Base-by-base conservation (phyloP, 176 grass and related monocot genomes). In the Zizania latifolia region DNA sequence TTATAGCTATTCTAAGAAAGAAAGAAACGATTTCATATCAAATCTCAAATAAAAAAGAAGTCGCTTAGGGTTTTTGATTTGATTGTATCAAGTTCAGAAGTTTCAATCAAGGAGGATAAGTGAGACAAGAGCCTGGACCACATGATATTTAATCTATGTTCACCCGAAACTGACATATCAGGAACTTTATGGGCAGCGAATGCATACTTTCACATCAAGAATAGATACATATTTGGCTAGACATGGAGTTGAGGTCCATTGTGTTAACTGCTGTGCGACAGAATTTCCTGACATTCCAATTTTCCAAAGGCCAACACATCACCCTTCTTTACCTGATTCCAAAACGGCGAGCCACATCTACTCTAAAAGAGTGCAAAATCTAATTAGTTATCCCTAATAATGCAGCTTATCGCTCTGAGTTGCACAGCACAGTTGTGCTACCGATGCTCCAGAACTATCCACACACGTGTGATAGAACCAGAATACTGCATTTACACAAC, bases 401-500 rank as follows among this genome's bases (percentile, higher is more conserved):
- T 57, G 28, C 58, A 74, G 34, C 45, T 36, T 16, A 79, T 37
- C 24, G 61, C 62, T 45, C 74, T 72, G 13, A 32, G 31, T 61
- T 34, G 19, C 59, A 67, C n/a, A n/a, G n/a, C n/a, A n/a, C 41
- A 68, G 34, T 40, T 68, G 33, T 74, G 60, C 10, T 4, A 58
- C 10, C 6, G 30, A 58, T 17, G 0, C 58, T 68, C 51, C 40
- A 38, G 36, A 35, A 33, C 26, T 27, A 61, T 41, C n/a, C 22
- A 82, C 33, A 83, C 60, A 70, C 21, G 63, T 64, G 55, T 38
- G 36, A 36, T 43, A 8, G 57, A 77, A 53, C n/a, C 48, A 53
- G 48, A 22, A 70, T 76, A 76, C 44, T 40, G 12, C 19, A 75
- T 43, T 19, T 29, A 76, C 34, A 60, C 34, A 16, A 61, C 14